Conservation (phyloP, 768 basidiomycete genomes). For the Tricholoma hemisulphureum region DNA sequence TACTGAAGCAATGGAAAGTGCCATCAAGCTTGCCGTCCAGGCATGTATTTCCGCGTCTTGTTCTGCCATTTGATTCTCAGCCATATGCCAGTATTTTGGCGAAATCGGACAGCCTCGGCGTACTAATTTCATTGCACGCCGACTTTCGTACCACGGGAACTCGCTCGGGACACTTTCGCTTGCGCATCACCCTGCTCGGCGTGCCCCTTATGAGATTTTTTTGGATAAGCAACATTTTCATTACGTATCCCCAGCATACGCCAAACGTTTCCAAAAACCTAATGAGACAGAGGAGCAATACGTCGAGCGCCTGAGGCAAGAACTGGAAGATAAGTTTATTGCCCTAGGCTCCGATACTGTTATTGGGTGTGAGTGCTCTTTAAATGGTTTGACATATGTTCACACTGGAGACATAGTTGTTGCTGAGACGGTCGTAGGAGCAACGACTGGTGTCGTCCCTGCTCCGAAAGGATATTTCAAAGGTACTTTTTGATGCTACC, state of each 20-base stretch:
- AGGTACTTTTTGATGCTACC: conserved; percentile 22
- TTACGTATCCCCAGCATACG: conserved; percentile 86
- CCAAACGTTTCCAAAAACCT: conserved; percentile 67
- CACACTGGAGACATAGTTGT: conserved; percentile 47
- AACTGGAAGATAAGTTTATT: conserved; percentile 83
- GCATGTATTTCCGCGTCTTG: conserved; percentile 32
- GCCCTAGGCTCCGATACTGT: conserved; percentile 82
- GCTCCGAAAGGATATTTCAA: conserved; percentile 85
- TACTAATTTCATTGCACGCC: conserved; percentile 74
- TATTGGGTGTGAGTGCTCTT: conserved; percentile 61
- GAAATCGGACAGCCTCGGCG: conserved; percentile 71
- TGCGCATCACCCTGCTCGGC: conserved; percentile 63
- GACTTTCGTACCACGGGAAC: conserved; percentile 85
- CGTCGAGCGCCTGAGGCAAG: conserved; percentile 70
- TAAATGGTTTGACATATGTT: background rate
- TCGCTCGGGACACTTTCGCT: conserved; percentile 70
- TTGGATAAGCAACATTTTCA: conserved; percentile 69
- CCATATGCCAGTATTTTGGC: conserved; percentile 53
- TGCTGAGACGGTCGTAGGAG: conserved; percentile 86
- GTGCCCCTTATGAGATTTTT: conserved; percentile 65
- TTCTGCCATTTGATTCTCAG: background rate
- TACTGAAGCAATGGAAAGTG: conserved; percentile 86
- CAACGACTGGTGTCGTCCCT: conserved; percentile 72
- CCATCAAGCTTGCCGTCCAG: conserved; percentile 80
- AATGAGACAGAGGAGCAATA: conserved; percentile 80